Evolutionary conservation across 2,329 filamentous ascomycete species (phyloP), one percentile per base, ranked within the genome.

Genomic region (Alternaria sp.): DNA sequence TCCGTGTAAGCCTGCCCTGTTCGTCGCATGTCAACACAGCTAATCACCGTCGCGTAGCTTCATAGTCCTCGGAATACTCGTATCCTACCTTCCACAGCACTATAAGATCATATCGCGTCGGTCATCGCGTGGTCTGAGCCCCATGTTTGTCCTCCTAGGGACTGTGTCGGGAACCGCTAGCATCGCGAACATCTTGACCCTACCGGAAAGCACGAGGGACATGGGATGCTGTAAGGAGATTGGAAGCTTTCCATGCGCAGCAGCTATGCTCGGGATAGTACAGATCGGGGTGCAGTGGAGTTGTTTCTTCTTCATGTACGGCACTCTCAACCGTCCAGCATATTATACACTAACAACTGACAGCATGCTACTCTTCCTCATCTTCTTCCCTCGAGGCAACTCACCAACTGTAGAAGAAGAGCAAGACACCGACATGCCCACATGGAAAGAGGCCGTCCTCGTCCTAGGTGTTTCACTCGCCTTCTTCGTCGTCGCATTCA

Each of bases 81-180:
- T 97, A 62, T 98, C 95, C 32, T 99, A 99, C 82, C 86, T 98
- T 3, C 96, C 96, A 1, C 96, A 99, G 79, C 95, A 98, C 81
- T 88, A 91, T 79, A 93, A 96, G 74, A 98, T 99, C 81, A 92
- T 97, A 70, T 85, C 87, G 44, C 89, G 93, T 59, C 88, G 90
- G 65, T 96, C 93, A 13, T 96, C 95, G 21, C 95, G 97, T 79
- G 96, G 96, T 66, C 94, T 99, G 66, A 97, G 94, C 28, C 95
- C 96, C 9, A 96, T 95, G 81, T 99, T 97, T 77, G 90, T 99
- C 68, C 87, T 98, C 2, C 88, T 99, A n/a, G 96, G 96, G 64
- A 93, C 92, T 25, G 95, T 95, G 2, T 96, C 93, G 8, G 92
- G 92, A 72, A 97, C 92, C 55, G 92, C 91, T 51, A 91, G 92